These are phyloP conservation scores for Vitis hybrid DNA, from an alignment of 177 flowering plant species.

Conservation along the genomic window DNA sequence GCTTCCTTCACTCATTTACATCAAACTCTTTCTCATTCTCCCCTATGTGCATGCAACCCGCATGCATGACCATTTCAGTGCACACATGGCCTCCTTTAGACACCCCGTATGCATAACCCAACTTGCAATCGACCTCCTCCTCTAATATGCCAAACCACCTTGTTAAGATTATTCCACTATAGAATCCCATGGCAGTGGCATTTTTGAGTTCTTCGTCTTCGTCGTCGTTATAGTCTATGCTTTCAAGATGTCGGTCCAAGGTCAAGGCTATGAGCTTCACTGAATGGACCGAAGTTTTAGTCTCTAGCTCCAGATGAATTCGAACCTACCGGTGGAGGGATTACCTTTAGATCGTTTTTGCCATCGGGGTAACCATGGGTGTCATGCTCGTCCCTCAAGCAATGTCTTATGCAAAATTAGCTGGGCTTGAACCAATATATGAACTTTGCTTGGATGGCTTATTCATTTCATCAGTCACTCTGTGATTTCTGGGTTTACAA, in stretches of 20 bases:
- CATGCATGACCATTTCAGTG: no score
- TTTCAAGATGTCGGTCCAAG: constrained; percentile 42
- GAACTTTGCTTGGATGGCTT: constrained; percentile 98
- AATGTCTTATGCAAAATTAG: constrained; percentile 97
- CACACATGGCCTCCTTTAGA: no score
- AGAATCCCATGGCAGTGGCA: constrained; percentile 47
- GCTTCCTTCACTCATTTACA: no score
- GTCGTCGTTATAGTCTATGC: neutral
- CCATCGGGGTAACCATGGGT: constrained; percentile 89
- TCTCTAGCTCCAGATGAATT: constrained; percentile 88
- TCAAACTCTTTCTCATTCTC: no score
- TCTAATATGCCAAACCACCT: constrained; percentile 32
- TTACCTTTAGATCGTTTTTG: constrained; percentile 74
- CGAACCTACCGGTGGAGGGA: constrained; percentile 73
- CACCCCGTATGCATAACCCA: no score
- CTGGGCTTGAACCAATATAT: constrained; percentile 89
- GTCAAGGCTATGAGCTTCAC: constrained; percentile 43
- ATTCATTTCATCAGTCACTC: constrained; percentile 95
- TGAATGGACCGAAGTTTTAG: constrained; percentile 67
- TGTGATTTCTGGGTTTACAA: constrained; percentile 97
- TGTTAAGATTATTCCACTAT: constrained; percentile 72
- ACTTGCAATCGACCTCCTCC: constrained; percentile 13
- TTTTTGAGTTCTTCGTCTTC: constrained; percentile 26
- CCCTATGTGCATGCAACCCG: no score
- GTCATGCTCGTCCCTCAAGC: constrained; percentile 98